A percentile compares a stretch with the other conserved stretches of the same genome.
Conservation (phyloP, 176 grass and related monocot genomes). For the Avena atlantica region DNA sequence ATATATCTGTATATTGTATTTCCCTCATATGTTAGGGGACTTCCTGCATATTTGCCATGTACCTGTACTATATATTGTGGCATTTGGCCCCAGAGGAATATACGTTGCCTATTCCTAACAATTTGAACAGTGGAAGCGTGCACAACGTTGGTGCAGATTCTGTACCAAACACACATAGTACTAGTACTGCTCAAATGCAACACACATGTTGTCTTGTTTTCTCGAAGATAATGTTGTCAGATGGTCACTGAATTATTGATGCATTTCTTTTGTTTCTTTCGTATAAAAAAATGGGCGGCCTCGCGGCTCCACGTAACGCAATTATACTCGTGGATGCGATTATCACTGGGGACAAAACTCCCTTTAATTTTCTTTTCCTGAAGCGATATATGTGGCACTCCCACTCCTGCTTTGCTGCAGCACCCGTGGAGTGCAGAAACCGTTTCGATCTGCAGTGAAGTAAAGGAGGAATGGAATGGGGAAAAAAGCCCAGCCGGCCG, state of each 20-base stretch:
- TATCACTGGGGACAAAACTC: constrained; percentile 31
- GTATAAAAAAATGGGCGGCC: not conserved
- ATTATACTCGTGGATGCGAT: constrained; percentile 19
- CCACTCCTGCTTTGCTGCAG: constrained; percentile 39
- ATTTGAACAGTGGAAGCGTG: not conserved
- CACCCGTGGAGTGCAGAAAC: constrained; percentile 51
- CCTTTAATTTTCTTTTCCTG: not conserved
- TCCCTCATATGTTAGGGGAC: too few relatives aligned
- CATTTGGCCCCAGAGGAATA: too few relatives aligned
- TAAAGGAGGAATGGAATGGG: constrained; percentile 30
- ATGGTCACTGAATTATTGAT: constrained; percentile 24
- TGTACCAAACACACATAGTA: too few relatives aligned
- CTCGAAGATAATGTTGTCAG: not conserved
- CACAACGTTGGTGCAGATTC: not conserved
- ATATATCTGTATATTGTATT: too few relatives aligned
- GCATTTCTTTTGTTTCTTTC: not conserved
- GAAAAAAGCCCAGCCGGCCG: not conserved
- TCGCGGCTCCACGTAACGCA: not conserved
- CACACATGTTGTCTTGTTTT: not conserved
- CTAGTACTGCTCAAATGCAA: constrained; percentile 11
- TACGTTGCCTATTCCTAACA: too few relatives aligned
- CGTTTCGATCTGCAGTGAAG: constrained; percentile 15
- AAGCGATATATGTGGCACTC: constrained; percentile 13
- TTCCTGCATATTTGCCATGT: too few relatives aligned
- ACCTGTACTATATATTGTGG: too few relatives aligned